Evolutionary conservation across 116 monocot species (phyloP), one percentile per base, ranked within the genome.

Genomic region (Posidonia oceanica): DNA sequence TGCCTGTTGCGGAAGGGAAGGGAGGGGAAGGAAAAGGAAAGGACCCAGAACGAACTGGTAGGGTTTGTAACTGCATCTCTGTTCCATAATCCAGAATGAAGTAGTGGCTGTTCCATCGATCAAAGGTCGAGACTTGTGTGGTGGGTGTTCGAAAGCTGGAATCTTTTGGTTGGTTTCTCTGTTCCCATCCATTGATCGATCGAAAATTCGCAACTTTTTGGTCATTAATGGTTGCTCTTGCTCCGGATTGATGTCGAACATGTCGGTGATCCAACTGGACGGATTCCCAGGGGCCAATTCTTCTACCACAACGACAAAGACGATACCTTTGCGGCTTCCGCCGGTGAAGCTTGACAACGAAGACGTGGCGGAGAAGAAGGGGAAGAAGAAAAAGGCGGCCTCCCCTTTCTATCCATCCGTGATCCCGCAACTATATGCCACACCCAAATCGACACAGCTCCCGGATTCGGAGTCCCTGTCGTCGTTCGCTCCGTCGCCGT

Each of bases 341-440:
- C 53, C 29, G 11, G 52, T 53, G 23, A 53, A 68, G 52, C 44
- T 68, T 10, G 36, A 52, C 12, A 52, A 53, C 7, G 29, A 29
- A 3, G 5, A 53, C 0, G 65, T 5, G 39, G 53, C 62, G 5
- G 75, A 66, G 58, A 77, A 58, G 75, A 80, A 66, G 79, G 53
- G 48, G 54, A 77, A 17, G 23, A 23, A 21, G 29, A 44, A 36
- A 13, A 36, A 66, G 1, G 1, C 0, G 36, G 66, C 39, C 16
- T 11, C 23, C 10, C 3, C 66, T 66, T 21, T 22, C 66, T 40
- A 0, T 14, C 55, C 40, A 41, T 59, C 69, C 18, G 73, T 75
- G 16, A 84, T 78, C 6, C 88, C 91, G 0, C 75, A 74, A 1
- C 88, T 91, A 51, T 88, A 91, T n/a, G 69, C 85, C 48, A 88